Evolutionary conservation across 805 yeast species (phyloP).

Genomic region (Yamadazyma olivae): DNA sequence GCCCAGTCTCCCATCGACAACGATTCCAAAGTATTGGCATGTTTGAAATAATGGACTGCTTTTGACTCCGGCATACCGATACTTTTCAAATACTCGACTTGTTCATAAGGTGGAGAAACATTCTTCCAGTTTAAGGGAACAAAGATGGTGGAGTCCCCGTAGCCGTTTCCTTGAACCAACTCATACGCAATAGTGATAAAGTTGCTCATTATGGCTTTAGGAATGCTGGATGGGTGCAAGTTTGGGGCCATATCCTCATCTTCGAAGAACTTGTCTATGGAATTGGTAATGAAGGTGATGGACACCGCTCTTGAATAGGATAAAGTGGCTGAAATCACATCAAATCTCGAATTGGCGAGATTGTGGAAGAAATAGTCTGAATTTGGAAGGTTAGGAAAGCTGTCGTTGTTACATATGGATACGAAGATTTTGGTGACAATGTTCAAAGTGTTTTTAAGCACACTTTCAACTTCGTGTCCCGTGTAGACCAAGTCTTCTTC

Average conservation of each 20-base stretch:
- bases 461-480: slow-evolving; percentile 27
- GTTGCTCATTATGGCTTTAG: slow-evolving; percentile 41
- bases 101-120: slow-evolving; percentile 38
- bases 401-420: slow-evolving; percentile 39
- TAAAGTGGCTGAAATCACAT: slow-evolving; percentile 23
- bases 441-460: slow-evolving; percentile 41
- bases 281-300: slow-evolving; percentile 34
- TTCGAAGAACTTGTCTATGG: slow-evolving; percentile 10
- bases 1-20: slow-evolving; percentile 14
- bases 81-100: slow-evolving; percentile 22
- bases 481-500: slow-evolving; percentile 2
- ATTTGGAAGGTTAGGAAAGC: slow-evolving; percentile 34
- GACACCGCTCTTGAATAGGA: slow-evolving; percentile 41
- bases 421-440: slow-evolving; percentile 43
- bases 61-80: slow-evolving; percentile 21
- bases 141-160: slow-evolving; percentile 18
- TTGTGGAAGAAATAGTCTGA: slow-evolving; percentile 25
- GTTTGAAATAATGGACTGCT: slow-evolving; percentile 27
- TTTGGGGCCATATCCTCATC: neutral
- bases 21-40: slow-evolving; percentile 11
- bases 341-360: slow-evolving; percentile 6
- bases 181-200: slow-evolving; percentile 43
- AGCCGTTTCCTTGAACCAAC: slow-evolving; percentile 27
- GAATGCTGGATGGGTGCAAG: slow-evolving; percentile 15
- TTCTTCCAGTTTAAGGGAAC: slow-evolving; percentile 28